Conservation (phyloP, 495 filamentous ascomycete species). For the Jackrogersella multiformis region DNA sequence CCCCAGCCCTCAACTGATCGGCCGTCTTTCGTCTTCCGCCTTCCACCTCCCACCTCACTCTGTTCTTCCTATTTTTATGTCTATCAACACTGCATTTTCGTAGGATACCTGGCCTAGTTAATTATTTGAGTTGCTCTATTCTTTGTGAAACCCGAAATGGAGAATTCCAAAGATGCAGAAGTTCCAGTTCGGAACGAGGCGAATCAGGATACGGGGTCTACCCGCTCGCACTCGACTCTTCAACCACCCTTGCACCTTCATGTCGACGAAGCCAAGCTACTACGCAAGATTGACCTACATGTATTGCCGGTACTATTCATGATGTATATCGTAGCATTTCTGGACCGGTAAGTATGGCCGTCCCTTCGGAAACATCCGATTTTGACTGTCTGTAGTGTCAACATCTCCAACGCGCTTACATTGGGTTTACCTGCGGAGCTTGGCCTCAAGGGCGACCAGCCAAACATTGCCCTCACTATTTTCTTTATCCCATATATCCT, state of each 20-base stretch:
- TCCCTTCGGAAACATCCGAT: neutral
- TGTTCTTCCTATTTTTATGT: no score
- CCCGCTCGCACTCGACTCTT: no score
- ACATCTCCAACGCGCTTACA: conserved; percentile 67
- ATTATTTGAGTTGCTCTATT: no score
- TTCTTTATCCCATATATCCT: conserved; percentile 86
- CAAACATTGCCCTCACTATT: conserved; percentile 72
- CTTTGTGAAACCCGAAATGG: no score
- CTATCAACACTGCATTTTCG: no score
- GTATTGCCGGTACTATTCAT: conserved; percentile 82
- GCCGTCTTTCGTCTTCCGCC: no score
- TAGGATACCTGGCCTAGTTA: no score
- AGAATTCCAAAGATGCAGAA: no score
- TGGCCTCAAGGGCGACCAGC: conserved; percentile 66
- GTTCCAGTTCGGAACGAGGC: no score
- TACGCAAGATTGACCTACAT: conserved; percentile 79
- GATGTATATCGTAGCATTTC: conserved; percentile 82
- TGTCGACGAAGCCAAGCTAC: conserved; percentile 51
- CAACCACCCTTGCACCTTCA: neutral
- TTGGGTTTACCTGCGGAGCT: conserved; percentile 72
- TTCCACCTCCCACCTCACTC: no score
- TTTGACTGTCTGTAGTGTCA: conserved; percentile 4
- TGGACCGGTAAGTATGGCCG: conserved; percentile 57
- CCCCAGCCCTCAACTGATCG: no score
- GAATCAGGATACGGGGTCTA: no score